phyloP scores from a whole-genome alignment of 495 filamentous ascomycete genomes.

The Astrocystis sublimbata region DNA sequence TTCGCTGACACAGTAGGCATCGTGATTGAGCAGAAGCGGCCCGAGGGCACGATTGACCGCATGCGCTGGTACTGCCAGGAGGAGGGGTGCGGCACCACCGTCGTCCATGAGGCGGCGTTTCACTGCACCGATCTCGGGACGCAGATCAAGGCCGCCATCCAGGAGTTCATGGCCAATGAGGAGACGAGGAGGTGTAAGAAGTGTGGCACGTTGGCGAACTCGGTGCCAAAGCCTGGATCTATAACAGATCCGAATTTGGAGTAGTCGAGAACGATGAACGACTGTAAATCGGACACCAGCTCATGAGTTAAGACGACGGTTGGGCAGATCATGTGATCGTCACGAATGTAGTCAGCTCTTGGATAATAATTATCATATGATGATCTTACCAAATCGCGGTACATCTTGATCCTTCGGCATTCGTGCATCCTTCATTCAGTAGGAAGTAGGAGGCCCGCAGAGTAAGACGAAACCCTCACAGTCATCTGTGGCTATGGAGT shows the following conservation, averaged over 20 bases:
- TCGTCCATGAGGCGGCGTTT: constrained; percentile 86
- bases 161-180: constrained; percentile 72
- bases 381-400: neutral
- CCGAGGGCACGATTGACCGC: constrained; percentile 65
- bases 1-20: constrained; percentile 72
- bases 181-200: constrained; percentile 72
- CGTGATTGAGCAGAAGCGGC: constrained; percentile 86
- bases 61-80: constrained; percentile 87
- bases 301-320: neutral
- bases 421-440: neutral
- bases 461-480: no score
- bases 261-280: constrained; percentile 6
- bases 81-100: constrained; percentile 54
- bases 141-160: constrained; percentile 92
- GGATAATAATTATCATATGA: no score
- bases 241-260: constrained; percentile 55
- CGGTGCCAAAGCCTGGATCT: constrained; percentile 48
- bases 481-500: no score
- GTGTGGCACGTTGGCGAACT: constrained; percentile 73
- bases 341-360: neutral
- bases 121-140: constrained; percentile 92
- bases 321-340: neutral
- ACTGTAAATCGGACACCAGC: neutral
- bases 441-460: neutral
- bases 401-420: neutral